phyloP scores from a whole-genome alignment of 768 basidiomycete species.

The Lyophyllum semitale region DNA sequence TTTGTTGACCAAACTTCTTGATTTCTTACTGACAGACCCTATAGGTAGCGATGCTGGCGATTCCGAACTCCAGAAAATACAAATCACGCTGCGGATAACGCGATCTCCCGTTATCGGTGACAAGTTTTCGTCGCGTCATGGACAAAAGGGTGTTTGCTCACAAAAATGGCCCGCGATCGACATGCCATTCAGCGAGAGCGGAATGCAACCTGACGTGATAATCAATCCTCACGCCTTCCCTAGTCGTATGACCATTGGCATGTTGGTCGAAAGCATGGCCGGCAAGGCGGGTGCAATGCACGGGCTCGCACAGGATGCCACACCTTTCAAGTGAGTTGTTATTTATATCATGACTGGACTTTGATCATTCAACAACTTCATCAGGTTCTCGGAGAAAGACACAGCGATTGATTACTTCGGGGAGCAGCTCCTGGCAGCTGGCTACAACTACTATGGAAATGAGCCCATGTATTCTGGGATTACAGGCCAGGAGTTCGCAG shows the following conservation, averaged over 20 bases:
- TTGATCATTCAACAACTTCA: slow-evolving; percentile 10
- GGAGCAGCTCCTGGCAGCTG: slow-evolving; percentile 87
- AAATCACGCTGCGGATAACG: slow-evolving; percentile 90
- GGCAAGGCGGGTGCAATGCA: slow-evolving; percentile 99
- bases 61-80: slow-evolving; percentile 86
- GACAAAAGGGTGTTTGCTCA: slow-evolving; percentile 99
- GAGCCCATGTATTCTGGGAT: slow-evolving; percentile 99
- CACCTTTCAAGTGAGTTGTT: slow-evolving; percentile 86
- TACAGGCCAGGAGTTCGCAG: slow-evolving; percentile 97
- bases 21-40: not conserved
- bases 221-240: slow-evolving; percentile 99
- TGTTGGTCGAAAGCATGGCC: slow-evolving; percentile 99
- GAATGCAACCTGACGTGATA: slow-evolving; percentile 98
- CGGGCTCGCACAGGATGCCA: slow-evolving; percentile 96
- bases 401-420: slow-evolving; percentile 99
- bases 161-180: slow-evolving; percentile 98
- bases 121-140: slow-evolving; percentile 98
- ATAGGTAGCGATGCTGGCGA: slow-evolving; percentile 87
- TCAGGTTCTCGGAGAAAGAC: slow-evolving; percentile 92
- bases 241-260: slow-evolving; percentile 99
- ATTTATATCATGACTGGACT: slow-evolving; percentile 11
- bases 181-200: slow-evolving; percentile 99
- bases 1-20: not conserved
- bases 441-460: slow-evolving; percentile 99
- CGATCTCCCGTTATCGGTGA: slow-evolving; percentile 97